Percentiles rank a stretch among this genome's conserved stretches.
Conservation (phyloP, 148 eudicot species). For the Cornus kousa region DNA sequence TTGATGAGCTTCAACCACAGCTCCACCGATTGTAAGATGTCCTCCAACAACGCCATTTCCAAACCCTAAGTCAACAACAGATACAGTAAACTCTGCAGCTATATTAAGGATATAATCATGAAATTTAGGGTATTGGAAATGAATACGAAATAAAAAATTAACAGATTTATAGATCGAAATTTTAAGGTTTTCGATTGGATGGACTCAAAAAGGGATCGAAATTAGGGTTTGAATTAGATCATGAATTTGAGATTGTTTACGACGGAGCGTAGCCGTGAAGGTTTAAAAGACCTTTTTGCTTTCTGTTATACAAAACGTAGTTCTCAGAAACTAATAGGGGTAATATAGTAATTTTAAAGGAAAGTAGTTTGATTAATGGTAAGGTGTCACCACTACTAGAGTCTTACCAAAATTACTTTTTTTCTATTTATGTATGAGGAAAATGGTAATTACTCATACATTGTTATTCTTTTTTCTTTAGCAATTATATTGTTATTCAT, state of each 20-base stretch:
- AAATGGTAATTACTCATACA: no score
- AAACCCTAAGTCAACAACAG: not conserved
- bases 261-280: slow-evolving; percentile 14
- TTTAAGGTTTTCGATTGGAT: not conserved
- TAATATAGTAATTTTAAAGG: no score
- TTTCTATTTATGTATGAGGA: no score
- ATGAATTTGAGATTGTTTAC: not conserved
- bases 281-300: not conserved
- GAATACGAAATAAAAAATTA: not conserved
- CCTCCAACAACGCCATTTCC: slow-evolving; percentile 57
- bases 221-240: not conserved
- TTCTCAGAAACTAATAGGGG: no score
- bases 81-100: not conserved
- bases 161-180: not conserved
- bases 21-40: slow-evolving; percentile 52
- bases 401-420: no score
- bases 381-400: no score
- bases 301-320: no score
- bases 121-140: not conserved
- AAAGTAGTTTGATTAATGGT: no score
- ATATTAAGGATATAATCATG: not conserved
- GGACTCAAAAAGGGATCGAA: not conserved
- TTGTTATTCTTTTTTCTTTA: no score
- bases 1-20: slow-evolving; percentile 56
- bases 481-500: no score